phyloP scores from a whole-genome alignment of 305 asterid genomes.

The Fraxinus floribunda region DNA sequence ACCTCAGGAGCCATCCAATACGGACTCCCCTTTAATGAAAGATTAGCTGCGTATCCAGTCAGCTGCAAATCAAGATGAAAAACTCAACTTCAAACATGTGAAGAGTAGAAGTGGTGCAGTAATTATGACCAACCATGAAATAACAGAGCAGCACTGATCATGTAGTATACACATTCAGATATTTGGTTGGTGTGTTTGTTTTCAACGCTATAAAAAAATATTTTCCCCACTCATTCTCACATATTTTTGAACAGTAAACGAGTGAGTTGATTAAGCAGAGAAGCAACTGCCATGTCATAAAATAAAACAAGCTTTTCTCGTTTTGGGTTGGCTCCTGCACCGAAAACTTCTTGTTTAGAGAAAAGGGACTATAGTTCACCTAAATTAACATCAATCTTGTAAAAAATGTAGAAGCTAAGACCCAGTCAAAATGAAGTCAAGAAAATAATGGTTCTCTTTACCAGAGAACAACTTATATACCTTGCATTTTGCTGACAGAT shows the following conservation, averaged over 20 bases:
- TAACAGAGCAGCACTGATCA: not conserved
- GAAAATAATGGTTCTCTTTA: not conserved
- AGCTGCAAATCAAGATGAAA: slow-evolving; percentile 54
- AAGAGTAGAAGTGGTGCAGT: slow-evolving; percentile 1
- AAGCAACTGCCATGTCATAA: not conserved
- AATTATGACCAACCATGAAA: slow-evolving; percentile 12
- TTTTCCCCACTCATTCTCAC: not conserved
- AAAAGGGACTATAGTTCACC: not conserved
- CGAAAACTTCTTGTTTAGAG: not conserved
- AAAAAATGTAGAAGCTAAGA: not conserved
- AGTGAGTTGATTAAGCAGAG: not conserved
- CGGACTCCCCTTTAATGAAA: slow-evolving; percentile 90
- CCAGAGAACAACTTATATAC: not conserved
- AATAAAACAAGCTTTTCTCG: not conserved
- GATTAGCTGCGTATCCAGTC: slow-evolving; percentile 59
- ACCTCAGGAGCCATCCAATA: slow-evolving; percentile 99
- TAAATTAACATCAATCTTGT: not conserved
- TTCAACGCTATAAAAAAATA: not conserved
- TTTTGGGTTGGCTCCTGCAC: not conserved
- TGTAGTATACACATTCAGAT: not conserved
- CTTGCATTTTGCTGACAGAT: not conserved
- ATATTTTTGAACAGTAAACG: not conserved
- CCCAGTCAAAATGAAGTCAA: not conserved
- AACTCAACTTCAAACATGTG: slow-evolving; percentile 25
- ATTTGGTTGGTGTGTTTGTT: not conserved